Evolutionary conservation across 2,329 filamentous ascomycete species (phyloP), one percentile per base, ranked within the genome.

Genomic region (Bipolaris oryzae): DNA sequence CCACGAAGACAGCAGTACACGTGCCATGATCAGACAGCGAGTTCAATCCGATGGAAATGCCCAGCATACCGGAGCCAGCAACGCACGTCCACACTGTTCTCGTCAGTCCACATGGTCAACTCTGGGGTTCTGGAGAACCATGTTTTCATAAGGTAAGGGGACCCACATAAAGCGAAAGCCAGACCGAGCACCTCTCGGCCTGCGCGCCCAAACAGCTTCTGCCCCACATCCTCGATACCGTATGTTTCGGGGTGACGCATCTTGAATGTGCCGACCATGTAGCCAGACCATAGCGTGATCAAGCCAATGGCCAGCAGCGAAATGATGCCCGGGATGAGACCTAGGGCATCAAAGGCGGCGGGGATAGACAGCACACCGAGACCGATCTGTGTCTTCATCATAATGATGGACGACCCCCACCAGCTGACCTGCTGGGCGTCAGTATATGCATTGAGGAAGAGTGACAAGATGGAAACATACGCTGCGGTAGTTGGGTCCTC

Each of bases 11-110:
- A 53, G 89, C 85, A 11, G 86, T 87, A 73, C 87, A 90, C 0
- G 85, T 82, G 1, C 82, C 84, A 58, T 88, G 82, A 3, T 88
- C 44, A 79, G 79, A 70, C 86, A 91, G 60, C 81, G 79, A 81
- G 50, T 68, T 70, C 21, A 69, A 38, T 10, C 54, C 63, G 21
- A 62, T 70, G 0, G 66, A 60, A 7, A 69, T 84, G 68, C 28
- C 89, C 61, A 90, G 77, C 60, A 89, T 82, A 74, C 91, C 89
- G 18, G 87, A 89, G 35, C 84, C 87, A 72, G 88, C 87, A 62
- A 89, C 83, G 75, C 91, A 89, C n/a, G 69, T 68, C 61, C 63
- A 68, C 38, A 62, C 63, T 65, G 16, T 45, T 47, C 16, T 48
- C 0, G 47, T 55, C 31, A 43, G 43, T 54, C 15, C 48, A 50